These are phyloP conservation scores for Colletotrichum somersetense DNA, from an alignment of 2,329 filamentous ascomycete genomes.

Conservation along the genomic window DNA sequence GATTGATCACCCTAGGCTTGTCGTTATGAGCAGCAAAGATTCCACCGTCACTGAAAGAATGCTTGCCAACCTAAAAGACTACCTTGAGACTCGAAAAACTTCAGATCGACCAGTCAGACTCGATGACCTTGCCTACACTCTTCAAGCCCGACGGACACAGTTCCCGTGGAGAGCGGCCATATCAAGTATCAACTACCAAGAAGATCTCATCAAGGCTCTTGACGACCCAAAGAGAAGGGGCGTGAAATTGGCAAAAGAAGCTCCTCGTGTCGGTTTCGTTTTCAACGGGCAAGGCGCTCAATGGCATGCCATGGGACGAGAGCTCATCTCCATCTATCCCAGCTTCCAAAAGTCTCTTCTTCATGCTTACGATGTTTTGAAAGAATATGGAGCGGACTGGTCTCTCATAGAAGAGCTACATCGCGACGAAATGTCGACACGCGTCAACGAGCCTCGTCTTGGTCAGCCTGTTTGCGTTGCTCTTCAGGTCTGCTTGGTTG, in stretches of 20 bases:
- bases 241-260: constrained; percentile 21
- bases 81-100: constrained; percentile 7
- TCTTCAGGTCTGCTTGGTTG: constrained; percentile 60
- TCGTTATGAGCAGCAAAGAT: constrained; percentile 27
- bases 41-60: constrained; percentile 2
- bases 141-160: constrained; percentile 33
- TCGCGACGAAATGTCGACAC: constrained; percentile 46
- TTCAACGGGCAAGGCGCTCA: constrained; percentile 56
- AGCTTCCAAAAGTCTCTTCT: constrained; percentile 43
- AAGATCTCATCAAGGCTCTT: constrained; percentile 5
- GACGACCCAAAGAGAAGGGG: constrained; percentile 35
- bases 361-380: neutral
- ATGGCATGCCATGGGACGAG: constrained; percentile 51
- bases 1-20: neutral
- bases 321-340: constrained; percentile 44
- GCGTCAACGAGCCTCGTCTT: constrained; percentile 55
- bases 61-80: neutral
- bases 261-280: constrained; percentile 45
- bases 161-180: constrained; percentile 42
- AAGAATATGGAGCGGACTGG: constrained; percentile 44
- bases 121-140: constrained; percentile 44
- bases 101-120: neutral
- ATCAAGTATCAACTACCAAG: constrained; percentile 42
- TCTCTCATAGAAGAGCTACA: constrained; percentile 53
- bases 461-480: constrained; percentile 59